These are phyloP conservation scores for Botrytis aclada DNA, from an alignment of 2,329 filamentous ascomycete genomes.

Conservation along the genomic window DNA sequence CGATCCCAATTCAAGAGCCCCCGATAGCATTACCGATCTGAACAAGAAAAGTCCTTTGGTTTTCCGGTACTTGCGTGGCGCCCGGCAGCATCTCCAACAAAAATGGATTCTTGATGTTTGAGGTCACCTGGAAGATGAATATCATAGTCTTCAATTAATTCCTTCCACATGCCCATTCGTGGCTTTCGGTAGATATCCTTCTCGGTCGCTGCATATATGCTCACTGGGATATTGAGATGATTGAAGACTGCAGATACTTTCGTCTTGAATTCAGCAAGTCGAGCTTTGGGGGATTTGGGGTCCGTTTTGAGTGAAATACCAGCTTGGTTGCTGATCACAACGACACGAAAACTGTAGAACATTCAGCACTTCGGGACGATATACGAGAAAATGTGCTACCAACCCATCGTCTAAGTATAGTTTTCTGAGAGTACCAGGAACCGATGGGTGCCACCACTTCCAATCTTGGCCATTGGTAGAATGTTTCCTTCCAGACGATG, in stretches of 20 bases:
- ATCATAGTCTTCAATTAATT: slow-evolving; percentile 53
- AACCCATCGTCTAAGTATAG: slow-evolving; percentile 67
- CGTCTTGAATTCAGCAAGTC: slow-evolving; percentile 75
- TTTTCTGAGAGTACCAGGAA: slow-evolving; percentile 64
- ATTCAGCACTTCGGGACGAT: slow-evolving; percentile 11
- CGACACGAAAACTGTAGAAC: slow-evolving; percentile 61
- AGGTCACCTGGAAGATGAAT: slow-evolving; percentile 48
- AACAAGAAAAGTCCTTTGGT: slow-evolving; percentile 63
- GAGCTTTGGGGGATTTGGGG: slow-evolving; percentile 64
- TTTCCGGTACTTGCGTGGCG: slow-evolving; percentile 47
- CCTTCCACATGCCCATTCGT: slow-evolving; percentile 81
- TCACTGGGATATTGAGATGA: slow-evolving; percentile 71
- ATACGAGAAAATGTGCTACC: slow-evolving; percentile 25
- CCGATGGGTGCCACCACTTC: slow-evolving; percentile 84
- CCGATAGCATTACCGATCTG: slow-evolving; percentile 45
- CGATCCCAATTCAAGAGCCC: neutral
- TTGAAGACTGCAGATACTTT: slow-evolving; percentile 69
- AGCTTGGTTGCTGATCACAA: slow-evolving; percentile 86
- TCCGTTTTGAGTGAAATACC: slow-evolving; percentile 73
- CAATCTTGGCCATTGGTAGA: slow-evolving; percentile 71
- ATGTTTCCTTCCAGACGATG: slow-evolving; percentile 78
- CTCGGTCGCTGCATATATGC: slow-evolving; percentile 80
- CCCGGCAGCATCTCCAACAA: slow-evolving; percentile 83
- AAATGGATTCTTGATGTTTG: slow-evolving; percentile 71
- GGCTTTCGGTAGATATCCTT: slow-evolving; percentile 86